Percentiles rank a stretch among this genome's conserved stretches.
phyloP scores from a whole-genome alignment of 768 basidiomycete genomes.

The Gloeopeniophorella convolvens region DNA sequence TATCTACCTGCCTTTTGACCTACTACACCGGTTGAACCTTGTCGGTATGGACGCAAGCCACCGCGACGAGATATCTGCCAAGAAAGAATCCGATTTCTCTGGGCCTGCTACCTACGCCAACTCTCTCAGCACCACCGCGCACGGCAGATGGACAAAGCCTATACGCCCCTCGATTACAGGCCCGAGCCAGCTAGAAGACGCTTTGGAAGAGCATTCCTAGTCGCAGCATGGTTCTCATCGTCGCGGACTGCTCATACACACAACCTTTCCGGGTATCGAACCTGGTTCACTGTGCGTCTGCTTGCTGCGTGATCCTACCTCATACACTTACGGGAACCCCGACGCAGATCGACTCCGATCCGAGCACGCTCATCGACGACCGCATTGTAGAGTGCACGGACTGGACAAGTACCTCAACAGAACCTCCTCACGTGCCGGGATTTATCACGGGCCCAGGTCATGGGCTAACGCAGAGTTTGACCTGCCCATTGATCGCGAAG shows the following conservation, averaged over 20 bases:
- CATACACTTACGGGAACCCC: too few species aligned
- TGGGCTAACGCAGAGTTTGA: conserved; percentile 2
- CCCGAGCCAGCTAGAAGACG: neutral
- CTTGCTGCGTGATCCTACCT: too few species aligned
- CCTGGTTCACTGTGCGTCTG: neutral
- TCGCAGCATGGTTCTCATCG: neutral
- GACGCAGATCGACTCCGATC: neutral
- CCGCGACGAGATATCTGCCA: neutral
- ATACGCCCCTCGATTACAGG: neutral
- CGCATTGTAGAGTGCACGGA: neutral
- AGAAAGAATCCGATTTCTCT: neutral
- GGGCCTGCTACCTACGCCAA: neutral
- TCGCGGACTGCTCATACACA: neutral
- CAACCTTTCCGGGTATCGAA: conserved; percentile 3
- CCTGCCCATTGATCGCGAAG: conserved; percentile 1
- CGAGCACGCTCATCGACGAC: neutral
- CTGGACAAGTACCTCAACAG: neutral
- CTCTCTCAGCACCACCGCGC: neutral
- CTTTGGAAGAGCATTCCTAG: neutral
- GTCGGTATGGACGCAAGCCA: neutral
- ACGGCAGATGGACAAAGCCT: neutral
- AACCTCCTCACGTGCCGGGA: neutral
- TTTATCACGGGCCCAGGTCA: neutral
- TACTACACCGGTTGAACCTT: too few species aligned
- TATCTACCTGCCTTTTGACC: too few species aligned